Evolutionary conservation across 192 early-diverging fungal genomes (phyloP), one percentile per base, ranked within the genome.

Genomic region (Rhizophagus prolifer): DNA sequence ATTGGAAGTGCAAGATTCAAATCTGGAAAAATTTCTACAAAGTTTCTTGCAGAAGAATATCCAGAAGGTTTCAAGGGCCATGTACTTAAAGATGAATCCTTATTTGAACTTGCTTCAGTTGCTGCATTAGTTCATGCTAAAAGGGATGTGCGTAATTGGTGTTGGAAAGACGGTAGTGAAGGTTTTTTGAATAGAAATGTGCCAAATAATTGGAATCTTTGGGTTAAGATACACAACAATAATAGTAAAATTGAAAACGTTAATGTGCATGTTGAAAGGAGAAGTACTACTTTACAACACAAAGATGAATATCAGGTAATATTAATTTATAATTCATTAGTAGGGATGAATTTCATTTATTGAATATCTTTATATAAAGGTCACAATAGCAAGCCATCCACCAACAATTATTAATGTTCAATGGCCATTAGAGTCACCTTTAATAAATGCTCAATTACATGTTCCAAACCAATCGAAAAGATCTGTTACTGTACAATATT

Each of bases 1-100:
- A 81, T 95, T 65, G 82, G 85, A 36, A 91, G 91, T 78, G 80
- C 88, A 12, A 86, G 90, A 31, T 98, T 97, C 82, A 80, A 67
- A 30, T 71, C 82, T 1, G 96, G 96, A 44, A 90, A 88, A 74
- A 89, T 94, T 77, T 90, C 92, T 9, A 98, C 96, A 31, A 87
- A 90, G 61, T 96, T 96, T 84, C 85, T 98, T 75, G 89, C 91
- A 10, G 91, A 95, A 82, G 92, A 96, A 74, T 98, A 96, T 80
- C 95, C 95, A 9, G 71, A 82, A 23, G 96, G 95, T 7, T 97
- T 96, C 88, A 91, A 90, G 81, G 94, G 95, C 50, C 89, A 91
- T 79, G 31, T 74, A 1, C 83, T 95, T 30, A 90, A 87, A 16
- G 62, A 75, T 8, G 78, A 79, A 21, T 77, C 87, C 0, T 72